Percentiles rank a stretch among this genome's conserved stretches.
Evolutionary conservation across 768 basidiomycete species (phyloP).

Genomic region (Vararia minispora): DNA sequence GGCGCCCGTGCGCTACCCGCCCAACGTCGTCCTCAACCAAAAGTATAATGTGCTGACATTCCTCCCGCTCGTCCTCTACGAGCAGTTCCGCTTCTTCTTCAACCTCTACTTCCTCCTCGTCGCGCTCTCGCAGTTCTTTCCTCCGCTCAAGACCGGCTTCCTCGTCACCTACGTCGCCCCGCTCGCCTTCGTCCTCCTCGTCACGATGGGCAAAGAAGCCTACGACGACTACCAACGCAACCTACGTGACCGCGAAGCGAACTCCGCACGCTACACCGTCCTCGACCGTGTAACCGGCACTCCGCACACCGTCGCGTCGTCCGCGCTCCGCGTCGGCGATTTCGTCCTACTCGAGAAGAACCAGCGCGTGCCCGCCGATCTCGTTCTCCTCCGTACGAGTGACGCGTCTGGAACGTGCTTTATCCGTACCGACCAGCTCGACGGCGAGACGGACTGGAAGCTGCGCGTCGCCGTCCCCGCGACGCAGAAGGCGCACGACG

Average conservation of each 20-base stretch:
- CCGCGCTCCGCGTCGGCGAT: slow-evolving; percentile 83
- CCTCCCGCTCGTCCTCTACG: slow-evolving; percentile 93
- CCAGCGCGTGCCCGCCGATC: slow-evolving; percentile 90
- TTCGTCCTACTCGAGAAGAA: slow-evolving; percentile 92
- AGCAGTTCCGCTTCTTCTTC: slow-evolving; percentile 99
- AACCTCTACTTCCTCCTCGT: slow-evolving; percentile 97
- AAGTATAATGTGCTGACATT: slow-evolving; percentile 98
- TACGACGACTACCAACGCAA: slow-evolving; percentile 97
- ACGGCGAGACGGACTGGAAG: slow-evolving; percentile 99
- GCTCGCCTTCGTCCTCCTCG: slow-evolving; percentile 85
- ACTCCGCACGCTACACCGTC: slow-evolving; percentile 83
- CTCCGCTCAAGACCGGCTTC: slow-evolving; percentile 93
- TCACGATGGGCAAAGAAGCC: slow-evolving; percentile 98
- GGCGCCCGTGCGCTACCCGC: slow-evolving; percentile 57
- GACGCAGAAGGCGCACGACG: slow-evolving; percentile 64
- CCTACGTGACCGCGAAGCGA: slow-evolving; percentile 87
- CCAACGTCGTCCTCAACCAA: slow-evolving; percentile 93
- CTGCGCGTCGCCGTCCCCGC: slow-evolving; percentile 79
- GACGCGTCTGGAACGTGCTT: slow-evolving; percentile 92
- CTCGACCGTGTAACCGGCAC: slow-evolving; percentile 42
- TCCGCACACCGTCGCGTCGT: slow-evolving; percentile 56
- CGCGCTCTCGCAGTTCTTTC: slow-evolving; percentile 91
- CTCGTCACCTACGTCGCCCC: slow-evolving; percentile 95
- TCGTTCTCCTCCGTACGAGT: slow-evolving; percentile 79
- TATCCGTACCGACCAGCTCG: slow-evolving; percentile 94